Conservation (phyloP, 139 green algal species). For the Pleodorina starrii region DNA sequence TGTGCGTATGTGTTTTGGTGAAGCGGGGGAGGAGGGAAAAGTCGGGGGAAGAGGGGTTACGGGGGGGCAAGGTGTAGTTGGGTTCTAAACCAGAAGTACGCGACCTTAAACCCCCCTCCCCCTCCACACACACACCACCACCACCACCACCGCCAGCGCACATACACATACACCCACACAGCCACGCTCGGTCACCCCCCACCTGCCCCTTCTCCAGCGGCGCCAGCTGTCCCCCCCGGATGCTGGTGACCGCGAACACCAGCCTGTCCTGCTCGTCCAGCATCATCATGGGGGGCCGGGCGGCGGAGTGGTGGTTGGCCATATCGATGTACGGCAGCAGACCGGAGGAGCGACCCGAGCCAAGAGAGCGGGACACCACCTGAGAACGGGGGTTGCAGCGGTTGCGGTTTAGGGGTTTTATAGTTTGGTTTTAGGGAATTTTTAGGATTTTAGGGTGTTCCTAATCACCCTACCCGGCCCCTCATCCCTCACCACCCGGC, state of each 20-base stretch:
- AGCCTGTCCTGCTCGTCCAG: slow-evolving; percentile 20
- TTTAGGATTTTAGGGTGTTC: neutral
- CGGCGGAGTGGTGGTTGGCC: slow-evolving; percentile 42
- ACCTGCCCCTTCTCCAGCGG: slow-evolving; percentile 44
- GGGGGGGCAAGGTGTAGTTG: neutral
- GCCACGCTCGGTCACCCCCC: neutral
- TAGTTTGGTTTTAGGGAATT: neutral
- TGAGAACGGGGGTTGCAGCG: neutral
- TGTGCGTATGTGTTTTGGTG: neutral
- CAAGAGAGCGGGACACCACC: slow-evolving; percentile 43
- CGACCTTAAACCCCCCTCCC: neutral
- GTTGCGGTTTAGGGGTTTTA: neutral
- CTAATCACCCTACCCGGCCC: neutral
- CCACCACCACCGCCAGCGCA: neutral
- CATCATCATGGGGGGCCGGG: slow-evolving; percentile 39
- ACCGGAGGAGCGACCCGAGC: neutral
- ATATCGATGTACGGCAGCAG: slow-evolving; percentile 51
- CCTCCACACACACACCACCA: too few species aligned
- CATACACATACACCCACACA: neutral
- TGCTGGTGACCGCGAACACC: slow-evolving; percentile 40
- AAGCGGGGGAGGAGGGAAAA: neutral
- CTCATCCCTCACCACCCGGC: neutral
- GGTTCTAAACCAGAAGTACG: neutral
- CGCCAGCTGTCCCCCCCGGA: slow-evolving; percentile 37
- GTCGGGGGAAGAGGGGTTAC: neutral